A percentile compares a stretch with the other conserved stretches of the same genome.
Evolutionary conservation across 352 stramenopile genomes (phyloP).

Genomic region (Thraustotheca clavata): DNA sequence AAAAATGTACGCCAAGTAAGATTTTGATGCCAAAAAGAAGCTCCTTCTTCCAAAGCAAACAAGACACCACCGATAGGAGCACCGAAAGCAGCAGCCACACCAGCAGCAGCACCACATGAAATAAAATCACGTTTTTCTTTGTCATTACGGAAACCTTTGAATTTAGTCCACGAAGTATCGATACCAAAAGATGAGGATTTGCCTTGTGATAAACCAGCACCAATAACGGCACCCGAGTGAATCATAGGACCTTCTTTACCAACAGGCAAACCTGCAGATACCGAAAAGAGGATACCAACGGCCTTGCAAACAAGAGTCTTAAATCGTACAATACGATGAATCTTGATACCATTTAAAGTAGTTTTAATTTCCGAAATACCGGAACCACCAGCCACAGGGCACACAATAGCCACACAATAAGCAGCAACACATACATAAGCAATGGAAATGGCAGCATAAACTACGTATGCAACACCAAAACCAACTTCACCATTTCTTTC

Average conservation of each 20-base stretch:
- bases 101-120: slow-evolving; percentile 93
- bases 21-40: slow-evolving; percentile 97
- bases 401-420: slow-evolving; percentile 89
- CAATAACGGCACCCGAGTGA: slow-evolving; percentile 88
- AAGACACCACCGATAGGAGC: slow-evolving; percentile 97
- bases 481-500: slow-evolving; percentile 36
- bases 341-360: slow-evolving; percentile 97
- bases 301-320: slow-evolving; percentile 97
- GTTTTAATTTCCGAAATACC: slow-evolving; percentile 98
- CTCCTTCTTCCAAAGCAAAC: slow-evolving; percentile 96
- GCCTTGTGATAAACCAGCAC: slow-evolving; percentile 92
- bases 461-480: slow-evolving; percentile 75
- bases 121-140: slow-evolving; percentile 96
- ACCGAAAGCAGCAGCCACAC: slow-evolving; percentile 95
- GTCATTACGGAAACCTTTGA: slow-evolving; percentile 92
- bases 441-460: slow-evolving; percentile 89
- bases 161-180: slow-evolving; percentile 83
- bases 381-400: slow-evolving; percentile 92
- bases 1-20: slow-evolving; percentile 98
- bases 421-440: slow-evolving; percentile 87
- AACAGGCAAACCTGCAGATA: slow-evolving; percentile 56
- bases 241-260: slow-evolving; percentile 91
- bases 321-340: slow-evolving; percentile 91
- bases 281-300: slow-evolving; percentile 81
- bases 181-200: slow-evolving; percentile 82